These are phyloP conservation scores for Aspergillus biplanus DNA, from an alignment of 495 filamentous ascomycete genomes.

Conservation along the genomic window DNA sequence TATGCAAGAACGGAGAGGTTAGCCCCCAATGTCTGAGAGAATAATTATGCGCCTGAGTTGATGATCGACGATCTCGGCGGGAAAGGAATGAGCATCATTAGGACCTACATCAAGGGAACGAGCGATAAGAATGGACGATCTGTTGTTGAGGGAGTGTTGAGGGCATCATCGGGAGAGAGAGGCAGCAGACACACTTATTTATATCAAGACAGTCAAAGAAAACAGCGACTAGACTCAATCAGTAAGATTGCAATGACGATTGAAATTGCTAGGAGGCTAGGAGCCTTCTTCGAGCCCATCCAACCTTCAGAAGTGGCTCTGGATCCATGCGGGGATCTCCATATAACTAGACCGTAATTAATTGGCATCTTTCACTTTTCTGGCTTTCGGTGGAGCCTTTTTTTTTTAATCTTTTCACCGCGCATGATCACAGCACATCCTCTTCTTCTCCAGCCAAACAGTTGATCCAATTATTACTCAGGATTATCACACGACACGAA, in stretches of 20 bases:
- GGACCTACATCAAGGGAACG: neutral
- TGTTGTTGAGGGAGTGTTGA: constrained; percentile 8
- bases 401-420: constrained; percentile 14
- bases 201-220: constrained; percentile 9
- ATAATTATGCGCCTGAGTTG: neutral
- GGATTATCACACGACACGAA: too few species aligned
- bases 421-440: neutral
- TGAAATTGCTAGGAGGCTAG: neutral
- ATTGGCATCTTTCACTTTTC: neutral
- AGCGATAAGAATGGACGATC: neutral
- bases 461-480: too few species aligned
- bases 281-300: too few species aligned
- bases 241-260: neutral
- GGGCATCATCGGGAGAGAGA: neutral
- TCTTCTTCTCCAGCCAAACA: neutral
- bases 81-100: neutral
- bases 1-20: constrained; percentile 1
- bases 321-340: constrained; percentile 18
- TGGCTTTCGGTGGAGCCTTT: constrained; percentile 21
- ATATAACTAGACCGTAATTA: constrained; percentile 8
- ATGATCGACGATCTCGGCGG: neutral
- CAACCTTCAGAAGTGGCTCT: neutral
- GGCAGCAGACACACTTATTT: neutral
- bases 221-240: constrained; percentile 21
- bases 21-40: neutral